phyloP scores from a whole-genome alignment of 2,329 filamentous ascomycete genomes.

The Penicillium hesseltinei region DNA sequence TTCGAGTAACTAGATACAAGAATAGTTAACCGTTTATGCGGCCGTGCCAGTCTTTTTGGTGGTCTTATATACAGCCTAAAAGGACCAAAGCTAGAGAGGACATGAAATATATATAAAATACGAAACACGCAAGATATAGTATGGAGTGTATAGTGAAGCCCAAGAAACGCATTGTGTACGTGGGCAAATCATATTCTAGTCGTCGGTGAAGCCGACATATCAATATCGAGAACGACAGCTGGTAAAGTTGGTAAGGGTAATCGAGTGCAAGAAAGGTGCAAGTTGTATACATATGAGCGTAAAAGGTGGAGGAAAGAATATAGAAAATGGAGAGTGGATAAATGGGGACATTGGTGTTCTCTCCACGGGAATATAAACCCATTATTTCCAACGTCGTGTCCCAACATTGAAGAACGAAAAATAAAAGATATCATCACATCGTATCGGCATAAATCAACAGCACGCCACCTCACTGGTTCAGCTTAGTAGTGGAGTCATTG shows the following conservation, averaged over 20 bases:
- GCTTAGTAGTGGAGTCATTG: constrained; percentile 15
- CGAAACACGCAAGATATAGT: not conserved
- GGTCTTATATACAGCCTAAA: not conserved
- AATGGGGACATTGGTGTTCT: not conserved
- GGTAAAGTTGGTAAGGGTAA: not conserved
- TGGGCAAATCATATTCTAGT: not conserved
- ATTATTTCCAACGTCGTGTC: not conserved
- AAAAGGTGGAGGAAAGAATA: not conserved
- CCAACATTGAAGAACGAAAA: not conserved
- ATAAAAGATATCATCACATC: constrained; percentile 15
- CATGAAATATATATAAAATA: not conserved
- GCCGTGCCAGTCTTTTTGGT: too few relatives aligned
- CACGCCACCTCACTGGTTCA: not conserved
- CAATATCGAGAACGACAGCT: not conserved
- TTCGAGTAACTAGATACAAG: not conserved
- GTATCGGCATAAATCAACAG: constrained; percentile 10
- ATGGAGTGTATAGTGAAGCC: not conserved
- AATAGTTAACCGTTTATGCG: too few relatives aligned
- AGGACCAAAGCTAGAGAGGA: too few relatives aligned
- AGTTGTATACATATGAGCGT: not conserved
- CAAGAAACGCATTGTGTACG: not conserved
- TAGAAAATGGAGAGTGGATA: not conserved
- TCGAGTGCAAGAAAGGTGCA: not conserved
- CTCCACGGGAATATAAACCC: not conserved
- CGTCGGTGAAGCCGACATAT: not conserved